Conservation (phyloP, 306 rosid species). For the Cicer pinnatifidum region DNA sequence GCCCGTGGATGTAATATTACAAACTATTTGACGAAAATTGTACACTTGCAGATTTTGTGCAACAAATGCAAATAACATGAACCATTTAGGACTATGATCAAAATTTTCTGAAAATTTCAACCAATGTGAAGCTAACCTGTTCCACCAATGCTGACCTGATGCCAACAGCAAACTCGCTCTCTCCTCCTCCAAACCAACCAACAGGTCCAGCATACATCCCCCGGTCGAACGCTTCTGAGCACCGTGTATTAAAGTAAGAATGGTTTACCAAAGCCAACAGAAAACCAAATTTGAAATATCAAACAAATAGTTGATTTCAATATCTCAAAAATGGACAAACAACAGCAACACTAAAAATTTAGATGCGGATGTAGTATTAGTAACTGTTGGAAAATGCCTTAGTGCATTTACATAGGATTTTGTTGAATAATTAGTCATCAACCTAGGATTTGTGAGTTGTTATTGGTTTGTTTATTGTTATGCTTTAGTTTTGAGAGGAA, state of each 20-base stretch:
- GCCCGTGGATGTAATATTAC: no score
- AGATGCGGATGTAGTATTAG: background rate
- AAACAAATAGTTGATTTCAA: slow-evolving; percentile 3
- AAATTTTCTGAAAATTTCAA: slow-evolving; percentile 25
- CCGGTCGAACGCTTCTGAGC: slow-evolving; percentile 85
- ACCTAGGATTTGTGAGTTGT: no score
- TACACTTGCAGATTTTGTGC: no score
- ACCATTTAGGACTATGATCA: slow-evolving; percentile 30
- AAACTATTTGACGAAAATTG: no score
- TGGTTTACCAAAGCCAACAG: slow-evolving; percentile 6
- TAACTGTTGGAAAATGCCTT: no score
- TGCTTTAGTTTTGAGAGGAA: no score
- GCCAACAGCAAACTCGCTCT: slow-evolving; percentile 98
- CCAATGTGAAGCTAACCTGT: slow-evolving; percentile 62
- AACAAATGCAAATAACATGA: slow-evolving; percentile 7
- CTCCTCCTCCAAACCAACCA: slow-evolving; percentile 99
- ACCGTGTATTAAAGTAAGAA: slow-evolving; percentile 27
- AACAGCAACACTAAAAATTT: background rate
- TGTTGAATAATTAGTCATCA: no score
- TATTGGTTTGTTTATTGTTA: no score
- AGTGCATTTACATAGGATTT: no score
- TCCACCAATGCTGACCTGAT: slow-evolving; percentile 91
- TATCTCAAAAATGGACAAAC: background rate
- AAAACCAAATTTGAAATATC: slow-evolving; percentile 36
- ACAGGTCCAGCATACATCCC: slow-evolving; percentile 99